Conservation (phyloP, 306 rosid species). For the Quercus mongolica region DNA sequence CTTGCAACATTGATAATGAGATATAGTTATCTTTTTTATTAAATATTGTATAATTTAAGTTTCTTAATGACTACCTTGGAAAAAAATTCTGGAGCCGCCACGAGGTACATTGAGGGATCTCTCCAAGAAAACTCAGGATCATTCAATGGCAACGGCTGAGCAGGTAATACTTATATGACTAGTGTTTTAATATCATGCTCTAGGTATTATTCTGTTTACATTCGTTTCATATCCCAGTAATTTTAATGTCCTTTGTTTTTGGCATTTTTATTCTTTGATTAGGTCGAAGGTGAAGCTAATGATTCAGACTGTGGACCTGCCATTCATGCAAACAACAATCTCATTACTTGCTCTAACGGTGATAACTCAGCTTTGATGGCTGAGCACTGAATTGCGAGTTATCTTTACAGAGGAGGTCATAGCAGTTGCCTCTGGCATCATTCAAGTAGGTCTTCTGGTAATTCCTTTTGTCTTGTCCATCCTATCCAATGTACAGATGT, state of each 20-base stretch:
- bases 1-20: too few relatives aligned
- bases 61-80: rapidly evolving
- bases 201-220: neutral
- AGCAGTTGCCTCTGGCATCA: conserved; percentile 30
- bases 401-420: conserved; percentile 25
- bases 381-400: conserved; percentile 38
- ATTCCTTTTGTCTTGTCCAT: conserved; percentile 35
- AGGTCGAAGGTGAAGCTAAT: conserved; percentile 62
- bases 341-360: conserved; percentile 44
- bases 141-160: conserved; percentile 33
- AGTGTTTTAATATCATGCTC: neutral
- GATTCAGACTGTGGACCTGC: conserved; percentile 45
- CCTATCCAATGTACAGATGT: conserved; percentile 60
- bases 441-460: conserved; percentile 41
- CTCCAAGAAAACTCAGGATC: conserved; percentile 69
- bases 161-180: conserved; percentile 42
- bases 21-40: too few relatives aligned
- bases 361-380: conserved; percentile 57
- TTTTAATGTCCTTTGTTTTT: neutral
- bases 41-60: too few relatives aligned
- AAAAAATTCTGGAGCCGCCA: too few relatives aligned
- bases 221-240: neutral
- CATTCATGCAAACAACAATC: conserved; percentile 34
- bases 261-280: conserved; percentile 12
- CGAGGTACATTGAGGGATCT: conserved; percentile 56